phyloP scores from a whole-genome alignment of 805 yeast species.

The Metschnikowia continentalis region DNA sequence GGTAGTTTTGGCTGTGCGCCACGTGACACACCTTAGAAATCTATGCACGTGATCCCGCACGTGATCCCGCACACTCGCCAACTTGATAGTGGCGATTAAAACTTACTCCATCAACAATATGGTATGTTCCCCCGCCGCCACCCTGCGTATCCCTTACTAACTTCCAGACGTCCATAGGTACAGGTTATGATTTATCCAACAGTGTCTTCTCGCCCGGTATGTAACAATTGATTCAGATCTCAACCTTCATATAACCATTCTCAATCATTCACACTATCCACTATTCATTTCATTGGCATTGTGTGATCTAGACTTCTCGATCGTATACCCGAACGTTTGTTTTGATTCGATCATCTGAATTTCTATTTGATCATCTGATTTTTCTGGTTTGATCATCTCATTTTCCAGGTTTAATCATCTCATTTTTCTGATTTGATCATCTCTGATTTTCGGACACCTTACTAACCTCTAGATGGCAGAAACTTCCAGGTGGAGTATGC shows the following conservation, averaged over 20 bases:
- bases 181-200: conserved; percentile 97
- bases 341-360: background rate
- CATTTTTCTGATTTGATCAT: background rate
- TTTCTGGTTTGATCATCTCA: background rate
- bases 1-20: no score
- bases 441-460: background rate
- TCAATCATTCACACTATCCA: no score
- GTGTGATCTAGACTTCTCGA: no score
- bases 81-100: conserved; percentile 3
- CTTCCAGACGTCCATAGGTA: conserved; percentile 76
- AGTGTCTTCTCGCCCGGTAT: conserved; percentile 82
- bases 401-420: no score
- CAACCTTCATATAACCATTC: no score
- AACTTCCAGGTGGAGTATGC: conserved; percentile 98
- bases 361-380: background rate
- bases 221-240: conserved; percentile 16
- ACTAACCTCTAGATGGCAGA: conserved; percentile 58
- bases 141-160: conserved; percentile 4
- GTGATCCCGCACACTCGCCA: background rate
- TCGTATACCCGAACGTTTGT: no score
- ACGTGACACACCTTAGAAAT: background rate
- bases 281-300: no score
- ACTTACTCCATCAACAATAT: conserved; percentile 5
- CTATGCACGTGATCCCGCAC: background rate
- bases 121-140: conserved; percentile 7